Percentiles rank a stretch among this genome's conserved stretches.
Evolutionary conservation across 2,329 filamentous ascomycete species (phyloP).

Genomic region (Aspergillus sp.): DNA sequence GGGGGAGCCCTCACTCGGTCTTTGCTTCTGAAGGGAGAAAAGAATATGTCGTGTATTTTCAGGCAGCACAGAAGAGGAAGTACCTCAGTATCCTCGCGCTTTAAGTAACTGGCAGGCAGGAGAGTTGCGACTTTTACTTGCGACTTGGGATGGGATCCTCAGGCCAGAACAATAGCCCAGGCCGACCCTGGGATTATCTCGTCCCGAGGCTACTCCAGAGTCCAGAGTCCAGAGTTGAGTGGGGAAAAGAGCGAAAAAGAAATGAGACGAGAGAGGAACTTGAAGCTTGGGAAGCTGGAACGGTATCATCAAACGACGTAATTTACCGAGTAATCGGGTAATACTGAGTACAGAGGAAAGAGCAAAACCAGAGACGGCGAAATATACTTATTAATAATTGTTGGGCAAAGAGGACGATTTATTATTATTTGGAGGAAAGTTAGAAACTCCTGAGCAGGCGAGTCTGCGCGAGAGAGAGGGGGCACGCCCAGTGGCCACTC

Average conservation of each 20-base stretch:
- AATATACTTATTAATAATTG: slow-evolving; percentile 1
- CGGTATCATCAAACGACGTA: background rate
- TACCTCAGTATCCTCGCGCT: background rate
- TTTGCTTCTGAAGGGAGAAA: background rate
- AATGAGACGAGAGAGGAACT: background rate
- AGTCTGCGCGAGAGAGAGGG: background rate
- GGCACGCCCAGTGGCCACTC: background rate
- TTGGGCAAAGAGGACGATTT: background rate
- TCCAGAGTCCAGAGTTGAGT: background rate
- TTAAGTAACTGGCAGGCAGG: background rate
- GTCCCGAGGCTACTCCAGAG: background rate
- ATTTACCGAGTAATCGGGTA: background rate
- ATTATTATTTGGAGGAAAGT: background rate
- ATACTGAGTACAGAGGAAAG: no score
- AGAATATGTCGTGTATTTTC: slow-evolving; percentile 12
- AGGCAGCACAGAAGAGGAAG: background rate
- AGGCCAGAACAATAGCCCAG: slow-evolving; percentile 3
- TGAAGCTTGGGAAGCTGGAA: background rate
- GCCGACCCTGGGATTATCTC: background rate
- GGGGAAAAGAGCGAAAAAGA: slow-evolving; percentile 1
- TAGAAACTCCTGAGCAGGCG: background rate
- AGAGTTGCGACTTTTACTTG: background rate
- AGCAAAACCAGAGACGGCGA: background rate
- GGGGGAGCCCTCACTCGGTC: background rate
- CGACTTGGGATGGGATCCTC: background rate